phyloP scores from a whole-genome alignment of 2,329 filamentous ascomycete species.

The Alternaria brassicicola region DNA sequence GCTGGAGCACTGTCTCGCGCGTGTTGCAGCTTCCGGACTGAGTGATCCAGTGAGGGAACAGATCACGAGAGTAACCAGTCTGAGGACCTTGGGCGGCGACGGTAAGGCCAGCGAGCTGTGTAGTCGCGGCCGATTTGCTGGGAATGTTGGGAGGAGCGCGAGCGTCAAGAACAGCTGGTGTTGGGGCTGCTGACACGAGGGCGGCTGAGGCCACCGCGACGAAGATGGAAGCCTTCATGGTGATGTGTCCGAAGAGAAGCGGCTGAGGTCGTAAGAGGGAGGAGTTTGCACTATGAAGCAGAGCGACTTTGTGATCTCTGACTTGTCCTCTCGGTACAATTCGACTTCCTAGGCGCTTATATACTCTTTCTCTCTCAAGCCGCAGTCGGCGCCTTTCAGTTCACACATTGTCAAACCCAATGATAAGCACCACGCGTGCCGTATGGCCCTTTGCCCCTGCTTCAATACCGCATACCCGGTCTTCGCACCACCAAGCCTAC shows the following conservation, averaged over 20 bases:
- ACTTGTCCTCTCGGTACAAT: slow-evolving; percentile 1
- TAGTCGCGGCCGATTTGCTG: slow-evolving; percentile 61
- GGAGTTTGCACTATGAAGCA: not conserved
- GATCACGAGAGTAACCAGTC: slow-evolving; percentile 66
- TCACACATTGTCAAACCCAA: slow-evolving; percentile 28
- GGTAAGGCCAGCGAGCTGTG: slow-evolving; percentile 63
- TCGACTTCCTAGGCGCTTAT: slow-evolving; percentile 26
- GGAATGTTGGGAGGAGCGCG: slow-evolving; percentile 67
- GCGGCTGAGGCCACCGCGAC: slow-evolving; percentile 32
- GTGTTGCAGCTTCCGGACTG: slow-evolving; percentile 69
- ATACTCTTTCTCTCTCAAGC: slow-evolving; percentile 1
- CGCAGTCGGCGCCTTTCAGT: slow-evolving; percentile 6
- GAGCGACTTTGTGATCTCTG: not conserved
- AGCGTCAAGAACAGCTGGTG: slow-evolving; percentile 32
- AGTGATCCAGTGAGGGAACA: slow-evolving; percentile 75
- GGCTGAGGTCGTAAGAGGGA: not conserved
- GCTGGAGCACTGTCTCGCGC: slow-evolving; percentile 72
- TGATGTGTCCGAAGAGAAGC: slow-evolving; percentile 1
- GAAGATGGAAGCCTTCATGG: slow-evolving; percentile 41
- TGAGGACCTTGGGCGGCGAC: slow-evolving; percentile 63
- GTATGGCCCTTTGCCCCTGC: slow-evolving; percentile 11
- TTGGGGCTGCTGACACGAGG: slow-evolving; percentile 37
- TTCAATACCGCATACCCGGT: slow-evolving; percentile 13
- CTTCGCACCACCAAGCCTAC: slow-evolving; percentile 3
- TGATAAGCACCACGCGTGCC: slow-evolving; percentile 37